A percentile compares a stretch with the other conserved stretches of the same genome.
Conservation (phyloP, 2,329 filamentous ascomycete species). For the Fusarium papillatum region DNA sequence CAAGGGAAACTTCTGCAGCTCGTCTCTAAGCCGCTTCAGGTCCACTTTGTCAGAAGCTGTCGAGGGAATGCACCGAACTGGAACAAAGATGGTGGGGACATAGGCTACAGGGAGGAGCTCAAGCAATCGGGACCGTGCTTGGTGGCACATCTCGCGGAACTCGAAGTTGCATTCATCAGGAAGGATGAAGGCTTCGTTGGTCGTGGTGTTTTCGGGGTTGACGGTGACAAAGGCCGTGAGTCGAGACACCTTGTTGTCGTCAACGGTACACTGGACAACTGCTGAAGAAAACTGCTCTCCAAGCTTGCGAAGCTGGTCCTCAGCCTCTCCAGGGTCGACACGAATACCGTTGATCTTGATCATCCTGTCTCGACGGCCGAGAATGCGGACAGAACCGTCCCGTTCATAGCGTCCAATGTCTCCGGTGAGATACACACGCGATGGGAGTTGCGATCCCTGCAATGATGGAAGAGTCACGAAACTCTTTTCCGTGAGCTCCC, state of each 20-base stretch:
- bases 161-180: neutral
- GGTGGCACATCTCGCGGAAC: neutral
- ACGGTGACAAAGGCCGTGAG: neutral
- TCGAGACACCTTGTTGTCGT: neutral
- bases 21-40: neutral
- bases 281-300: neutral
- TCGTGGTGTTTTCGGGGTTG: neutral
- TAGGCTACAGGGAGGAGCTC: neutral
- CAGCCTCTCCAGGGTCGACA: neutral
- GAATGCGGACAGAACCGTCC: neutral
- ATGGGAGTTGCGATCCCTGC: neutral
- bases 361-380: neutral
- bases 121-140: neutral
- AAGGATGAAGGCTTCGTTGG: neutral
- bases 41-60: neutral
- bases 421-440: neutral
- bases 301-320: neutral
- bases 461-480: neutral
- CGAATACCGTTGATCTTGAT: neutral
- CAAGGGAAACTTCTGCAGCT: neutral
- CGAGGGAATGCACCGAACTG: neutral
- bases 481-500: neutral
- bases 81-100: neutral
- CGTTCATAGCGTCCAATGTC: neutral
- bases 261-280: neutral